Conservation (phyloP, 352 stramenopile genomes). For the Globisporangium rhizosaccharum region DNA sequence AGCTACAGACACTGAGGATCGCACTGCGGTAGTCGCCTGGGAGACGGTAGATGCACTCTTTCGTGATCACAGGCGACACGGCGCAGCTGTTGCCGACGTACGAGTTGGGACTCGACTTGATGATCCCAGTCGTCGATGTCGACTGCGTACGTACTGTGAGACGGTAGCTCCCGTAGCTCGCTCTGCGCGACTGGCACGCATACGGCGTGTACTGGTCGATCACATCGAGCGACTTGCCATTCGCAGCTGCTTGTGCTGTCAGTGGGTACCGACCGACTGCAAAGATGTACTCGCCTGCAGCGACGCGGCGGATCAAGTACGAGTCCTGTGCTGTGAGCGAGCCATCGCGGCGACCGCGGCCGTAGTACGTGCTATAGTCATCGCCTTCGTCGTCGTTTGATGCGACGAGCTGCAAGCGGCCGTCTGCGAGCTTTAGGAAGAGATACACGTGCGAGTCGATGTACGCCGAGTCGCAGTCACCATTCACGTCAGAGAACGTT, state of each 20-base stretch:
- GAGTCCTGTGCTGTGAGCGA: conserved; percentile 50
- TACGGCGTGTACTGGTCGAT: conserved; percentile 54
- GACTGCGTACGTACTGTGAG: conserved; percentile 55
- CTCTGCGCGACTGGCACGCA: conserved; percentile 41
- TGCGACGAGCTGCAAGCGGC: conserved; percentile 30
- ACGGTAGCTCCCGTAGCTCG: conserved; percentile 67
- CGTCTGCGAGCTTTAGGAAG: conserved; percentile 25
- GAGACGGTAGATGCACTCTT: conserved; percentile 40
- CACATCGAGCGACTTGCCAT: conserved; percentile 26
- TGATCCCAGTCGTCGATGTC: conserved; percentile 16
- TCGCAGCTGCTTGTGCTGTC: conserved; percentile 26
- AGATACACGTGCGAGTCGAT: conserved; percentile 64
- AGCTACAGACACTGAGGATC: conserved; percentile 28
- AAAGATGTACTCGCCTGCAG: conserved; percentile 43
- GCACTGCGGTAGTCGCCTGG: conserved; percentile 33
- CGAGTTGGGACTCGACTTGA: conserved; percentile 45
- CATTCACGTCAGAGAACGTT: conserved; percentile 56
- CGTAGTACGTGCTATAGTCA: conserved; percentile 43
- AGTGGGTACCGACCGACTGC: conserved; percentile 58
- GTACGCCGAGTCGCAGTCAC: conserved; percentile 64
- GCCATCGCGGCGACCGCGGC: conserved; percentile 31
- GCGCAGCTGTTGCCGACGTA: conserved; percentile 66
- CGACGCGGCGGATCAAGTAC: conserved; percentile 49
- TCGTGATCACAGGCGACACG: conserved; percentile 17
- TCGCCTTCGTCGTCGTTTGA: conserved; percentile 65